A percentile compares a stretch with the other conserved stretches of the same genome.
These are phyloP conservation scores for Coemansia sp. DNA, from an alignment of 192 early-diverging fungal genomes.

Conservation along the genomic window DNA sequence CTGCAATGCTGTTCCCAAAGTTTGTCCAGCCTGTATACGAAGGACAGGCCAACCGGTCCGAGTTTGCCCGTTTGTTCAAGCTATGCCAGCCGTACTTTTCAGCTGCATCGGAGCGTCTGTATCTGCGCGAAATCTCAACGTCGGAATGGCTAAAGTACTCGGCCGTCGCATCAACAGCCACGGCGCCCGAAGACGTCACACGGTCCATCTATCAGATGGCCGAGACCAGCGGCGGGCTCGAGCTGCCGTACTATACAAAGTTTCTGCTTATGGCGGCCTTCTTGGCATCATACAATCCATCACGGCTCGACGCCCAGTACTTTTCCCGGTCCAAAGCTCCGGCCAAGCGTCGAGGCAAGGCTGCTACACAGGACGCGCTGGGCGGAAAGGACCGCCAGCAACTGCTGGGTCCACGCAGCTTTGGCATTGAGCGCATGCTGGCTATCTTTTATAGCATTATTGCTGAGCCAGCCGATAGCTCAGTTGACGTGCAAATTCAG, in stretches of 20 bases:
- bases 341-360: slow-evolving; percentile 39
- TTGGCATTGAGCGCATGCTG: slow-evolving; percentile 94
- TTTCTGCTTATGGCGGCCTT: slow-evolving; percentile 87
- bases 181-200: slow-evolving; percentile 45
- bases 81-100: slow-evolving; percentile 78
- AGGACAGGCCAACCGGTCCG: slow-evolving; percentile 63
- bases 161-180: slow-evolving; percentile 35
- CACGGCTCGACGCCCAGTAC: slow-evolving; percentile 78
- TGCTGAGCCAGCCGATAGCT: slow-evolving; percentile 68
- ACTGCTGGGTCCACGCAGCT: slow-evolving; percentile 85
- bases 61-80: slow-evolving; percentile 74
- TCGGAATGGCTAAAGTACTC: slow-evolving; percentile 70
- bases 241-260: slow-evolving; percentile 87
- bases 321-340: slow-evolving; percentile 67
- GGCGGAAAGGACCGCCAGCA: slow-evolving; percentile 72
- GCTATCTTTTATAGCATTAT: slow-evolving; percentile 94
- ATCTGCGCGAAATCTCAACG: slow-evolving; percentile 88
- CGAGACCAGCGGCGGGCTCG: slow-evolving; percentile 55
- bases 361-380: slow-evolving; percentile 46
- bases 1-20: slow-evolving; percentile 77
- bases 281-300: slow-evolving; percentile 93
- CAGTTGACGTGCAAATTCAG: slow-evolving; percentile 67
- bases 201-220: slow-evolving; percentile 49
- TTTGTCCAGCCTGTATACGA: slow-evolving; percentile 84
- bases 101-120: slow-evolving; percentile 80